These are phyloP conservation scores for Lichtheimia hyalospora DNA, from an alignment of 371 early-diverging fungal species.

Conservation along the genomic window DNA sequence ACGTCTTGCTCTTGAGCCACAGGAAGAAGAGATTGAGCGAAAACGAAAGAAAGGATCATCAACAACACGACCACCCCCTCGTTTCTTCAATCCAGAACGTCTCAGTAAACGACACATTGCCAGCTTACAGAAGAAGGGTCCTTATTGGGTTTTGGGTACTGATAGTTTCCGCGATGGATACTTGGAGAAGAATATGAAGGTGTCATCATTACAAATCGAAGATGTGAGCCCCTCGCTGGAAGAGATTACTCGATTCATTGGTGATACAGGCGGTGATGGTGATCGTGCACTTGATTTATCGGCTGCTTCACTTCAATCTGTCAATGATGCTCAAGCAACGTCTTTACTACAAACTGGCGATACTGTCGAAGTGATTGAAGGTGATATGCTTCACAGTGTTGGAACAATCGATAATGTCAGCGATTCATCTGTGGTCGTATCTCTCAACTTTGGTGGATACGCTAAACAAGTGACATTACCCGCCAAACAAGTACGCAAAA, in stretches of 20 bases:
- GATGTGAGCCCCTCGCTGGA: conserved; percentile 91
- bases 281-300: conserved; percentile 57
- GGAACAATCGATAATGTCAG: conserved; percentile 79
- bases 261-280: conserved; percentile 57
- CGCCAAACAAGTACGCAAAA: conserved; percentile 78
- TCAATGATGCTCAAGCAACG: conserved; percentile 47
- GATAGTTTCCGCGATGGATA: conserved; percentile 91
- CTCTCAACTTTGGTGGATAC: conserved; percentile 54
- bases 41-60: conserved; percentile 60
- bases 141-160: conserved; percentile 74
- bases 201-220: conserved; percentile 71
- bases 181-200: conserved; percentile 86
- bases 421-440: conserved; percentile 64
- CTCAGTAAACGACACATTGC: conserved; percentile 49
- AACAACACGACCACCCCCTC: conserved; percentile 57
- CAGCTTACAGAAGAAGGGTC: conserved; percentile 52
- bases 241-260: conserved; percentile 88
- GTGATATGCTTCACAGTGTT: conserved; percentile 82
- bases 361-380: conserved; percentile 85
- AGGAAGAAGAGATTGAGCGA: conserved; percentile 26
- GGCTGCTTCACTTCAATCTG: conserved; percentile 43
- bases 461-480: conserved; percentile 47
- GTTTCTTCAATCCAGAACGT: conserved; percentile 76
- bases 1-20: conserved; percentile 67
- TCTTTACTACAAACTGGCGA: conserved; percentile 81